Evolutionary conservation across 179 eudicot species (phyloP).

Genomic region (Dionaea muscipula): DNA sequence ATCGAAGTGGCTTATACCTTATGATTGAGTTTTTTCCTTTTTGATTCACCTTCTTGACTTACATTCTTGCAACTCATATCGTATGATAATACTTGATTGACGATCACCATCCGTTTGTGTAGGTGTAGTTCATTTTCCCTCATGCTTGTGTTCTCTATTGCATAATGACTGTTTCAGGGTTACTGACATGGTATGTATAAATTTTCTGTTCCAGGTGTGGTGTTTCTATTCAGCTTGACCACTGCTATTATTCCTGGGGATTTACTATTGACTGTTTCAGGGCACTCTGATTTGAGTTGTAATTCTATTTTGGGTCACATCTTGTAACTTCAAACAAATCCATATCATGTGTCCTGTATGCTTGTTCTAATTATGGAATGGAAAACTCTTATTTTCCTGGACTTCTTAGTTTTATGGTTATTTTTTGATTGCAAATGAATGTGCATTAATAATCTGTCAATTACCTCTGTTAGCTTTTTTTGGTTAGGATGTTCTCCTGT

Average conservation of each 20-base stretch:
- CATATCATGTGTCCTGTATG: conserved; percentile 15
- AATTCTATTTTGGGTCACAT: conserved; percentile 30
- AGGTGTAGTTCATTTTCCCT: too few relatives aligned
- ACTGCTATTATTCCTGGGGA: conserved; percentile 22
- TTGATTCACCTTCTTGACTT: too few relatives aligned
- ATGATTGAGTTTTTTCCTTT: too few relatives aligned
- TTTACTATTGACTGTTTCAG: conserved; percentile 23
- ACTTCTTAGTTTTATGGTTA: not conserved
- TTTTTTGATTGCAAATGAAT: conserved; percentile 8
- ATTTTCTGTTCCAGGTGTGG: conserved; percentile 42
- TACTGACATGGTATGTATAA: conserved; percentile 14
- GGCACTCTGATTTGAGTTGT: conserved; percentile 28
- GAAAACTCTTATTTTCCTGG: conserved; percentile 15
- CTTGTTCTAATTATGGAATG: conserved; percentile 15
- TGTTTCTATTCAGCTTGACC: conserved; percentile 26
- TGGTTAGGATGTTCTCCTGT: too few relatives aligned
- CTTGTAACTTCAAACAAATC: conserved; percentile 35
- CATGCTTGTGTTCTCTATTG: too few relatives aligned
- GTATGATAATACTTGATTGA: too few relatives aligned
- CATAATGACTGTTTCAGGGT: too few relatives aligned
- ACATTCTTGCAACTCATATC: too few relatives aligned
- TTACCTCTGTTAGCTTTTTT: conserved; percentile 11
- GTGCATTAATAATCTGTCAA: conserved; percentile 10
- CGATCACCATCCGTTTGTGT: too few relatives aligned
- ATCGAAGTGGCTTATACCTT: too few relatives aligned